Conservation (phyloP, 1,284 basidiomycete species). For the Ceratorhiza oryzae-sativae region DNA sequence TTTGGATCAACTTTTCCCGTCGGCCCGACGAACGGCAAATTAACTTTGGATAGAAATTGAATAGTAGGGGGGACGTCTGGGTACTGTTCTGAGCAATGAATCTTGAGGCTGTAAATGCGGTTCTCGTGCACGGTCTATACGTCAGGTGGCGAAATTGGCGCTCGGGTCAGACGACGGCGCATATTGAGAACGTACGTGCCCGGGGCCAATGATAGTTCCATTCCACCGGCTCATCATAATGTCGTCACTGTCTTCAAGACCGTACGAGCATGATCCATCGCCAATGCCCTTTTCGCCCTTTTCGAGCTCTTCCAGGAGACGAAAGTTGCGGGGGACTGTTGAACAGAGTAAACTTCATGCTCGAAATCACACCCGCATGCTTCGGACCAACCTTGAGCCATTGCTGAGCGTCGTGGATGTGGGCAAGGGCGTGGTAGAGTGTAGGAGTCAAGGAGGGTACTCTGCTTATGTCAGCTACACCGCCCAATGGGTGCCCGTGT, state of each 20-base stretch:
- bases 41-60: conserved; percentile 88
- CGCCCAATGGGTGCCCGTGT: background rate
- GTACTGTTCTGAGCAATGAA: conserved; percentile 83
- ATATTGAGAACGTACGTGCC: conserved; percentile 71
- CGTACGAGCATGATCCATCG: conserved; percentile 96
- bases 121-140: conserved; percentile 94
- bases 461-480: conserved; percentile 29
- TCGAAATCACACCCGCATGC: background rate
- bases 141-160: conserved; percentile 38
- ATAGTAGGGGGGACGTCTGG: conserved; percentile 83
- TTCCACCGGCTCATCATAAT: conserved; percentile 99
- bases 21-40: conserved; percentile 91
- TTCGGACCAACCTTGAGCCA: conserved; percentile 64
- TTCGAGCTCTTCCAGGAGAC: conserved; percentile 96
- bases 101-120: conserved; percentile 95
- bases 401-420: conserved; percentile 48
- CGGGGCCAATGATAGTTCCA: conserved; percentile 97
- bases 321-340: conserved; percentile 94
- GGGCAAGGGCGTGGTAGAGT: conserved; percentile 36
- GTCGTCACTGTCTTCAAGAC: conserved; percentile 90
- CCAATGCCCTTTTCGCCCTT: conserved; percentile 99
- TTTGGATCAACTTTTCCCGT: conserved; percentile 76
- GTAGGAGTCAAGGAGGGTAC: conserved; percentile 1
- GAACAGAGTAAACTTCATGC: background rate
- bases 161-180: conserved; percentile 1